Evolutionary conservation across 495 filamentous ascomycete genomes (phyloP).

Genomic region (Xylaria palmicola): DNA sequence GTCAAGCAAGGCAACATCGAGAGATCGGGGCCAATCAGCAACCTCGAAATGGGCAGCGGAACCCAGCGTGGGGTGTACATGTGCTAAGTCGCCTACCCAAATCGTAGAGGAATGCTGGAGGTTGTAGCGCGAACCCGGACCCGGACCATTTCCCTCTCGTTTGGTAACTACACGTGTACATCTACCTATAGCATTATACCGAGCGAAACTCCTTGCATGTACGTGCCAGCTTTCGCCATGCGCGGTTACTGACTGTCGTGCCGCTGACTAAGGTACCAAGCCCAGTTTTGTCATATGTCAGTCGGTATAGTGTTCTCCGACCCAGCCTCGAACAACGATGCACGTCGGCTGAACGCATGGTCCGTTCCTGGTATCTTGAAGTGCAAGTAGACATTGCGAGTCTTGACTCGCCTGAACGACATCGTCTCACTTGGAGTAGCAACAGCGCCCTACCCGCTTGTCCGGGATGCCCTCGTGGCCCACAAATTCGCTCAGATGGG

Average conservation of each 20-base stretch:
- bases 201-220: not conserved
- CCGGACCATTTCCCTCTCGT: not conserved
- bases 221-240: not conserved
- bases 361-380: not conserved
- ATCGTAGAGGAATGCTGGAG: not conserved
- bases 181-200: not conserved
- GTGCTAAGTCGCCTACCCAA: not conserved
- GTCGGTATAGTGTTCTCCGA: not conserved
- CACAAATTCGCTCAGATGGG: constrained; percentile 14
- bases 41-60: not conserved
- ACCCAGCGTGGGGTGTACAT: constrained; percentile 1
- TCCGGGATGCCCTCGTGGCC: constrained; percentile 12
- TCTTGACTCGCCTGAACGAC: not conserved
- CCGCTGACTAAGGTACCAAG: constrained; percentile 7
- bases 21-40: constrained; percentile 23
- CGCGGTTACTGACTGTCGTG: not conserved
- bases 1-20: constrained; percentile 32
- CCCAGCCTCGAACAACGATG: constrained; percentile 1
- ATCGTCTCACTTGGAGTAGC: not conserved
- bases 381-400: not conserved
- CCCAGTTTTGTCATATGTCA: not conserved
- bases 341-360: not conserved
- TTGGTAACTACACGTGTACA: not conserved
- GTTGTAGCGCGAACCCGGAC: not conserved
- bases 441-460: constrained; percentile 11